These are phyloP conservation scores for Pouteria glomerata DNA, from an alignment of 148 eudicot genomes.

Conservation along the genomic window DNA sequence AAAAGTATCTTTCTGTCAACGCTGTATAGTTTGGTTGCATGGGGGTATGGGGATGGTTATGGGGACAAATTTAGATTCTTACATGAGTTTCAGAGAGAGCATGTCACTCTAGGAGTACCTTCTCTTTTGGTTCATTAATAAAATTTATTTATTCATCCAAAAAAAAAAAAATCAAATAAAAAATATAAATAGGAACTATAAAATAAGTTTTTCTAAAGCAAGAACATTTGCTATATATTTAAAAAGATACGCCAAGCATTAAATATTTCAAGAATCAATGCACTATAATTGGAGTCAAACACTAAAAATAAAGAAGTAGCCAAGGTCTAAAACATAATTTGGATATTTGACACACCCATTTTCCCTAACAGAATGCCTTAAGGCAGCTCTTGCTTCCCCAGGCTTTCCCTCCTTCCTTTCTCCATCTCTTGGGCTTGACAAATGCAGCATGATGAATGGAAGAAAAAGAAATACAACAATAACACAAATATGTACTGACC, in stretches of 20 bases:
- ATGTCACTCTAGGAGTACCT: too few relatives aligned
- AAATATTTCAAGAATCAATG: background rate
- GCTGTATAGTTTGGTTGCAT: too few relatives aligned
- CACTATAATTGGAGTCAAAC: background rate
- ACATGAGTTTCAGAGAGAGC: too few relatives aligned
- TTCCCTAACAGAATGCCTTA: slow-evolving; percentile 92
- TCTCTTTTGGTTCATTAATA: too few relatives aligned
- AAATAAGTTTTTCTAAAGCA: too few relatives aligned
- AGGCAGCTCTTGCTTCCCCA: slow-evolving; percentile 83
- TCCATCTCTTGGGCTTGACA: slow-evolving; percentile 96
- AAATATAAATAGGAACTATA: too few relatives aligned
- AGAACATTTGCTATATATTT: too few relatives aligned
- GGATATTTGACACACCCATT: slow-evolving; percentile 53
- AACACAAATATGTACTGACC: slow-evolving; percentile 28
- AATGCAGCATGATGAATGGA: slow-evolving; percentile 7
- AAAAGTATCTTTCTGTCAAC: too few relatives aligned
- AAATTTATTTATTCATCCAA: too few relatives aligned
- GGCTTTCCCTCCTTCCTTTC: slow-evolving; percentile 88
- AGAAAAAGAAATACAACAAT: slow-evolving; percentile 2
- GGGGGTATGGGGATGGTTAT: too few relatives aligned
- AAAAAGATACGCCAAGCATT: background rate
- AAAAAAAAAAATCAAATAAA: too few relatives aligned
- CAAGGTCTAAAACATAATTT: background rate
- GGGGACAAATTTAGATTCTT: too few relatives aligned
- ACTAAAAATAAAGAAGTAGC: background rate